Evolutionary conservation across 108 stramenopile genomes (phyloP).

Genomic region (Hondaea fermentalgiana): DNA sequence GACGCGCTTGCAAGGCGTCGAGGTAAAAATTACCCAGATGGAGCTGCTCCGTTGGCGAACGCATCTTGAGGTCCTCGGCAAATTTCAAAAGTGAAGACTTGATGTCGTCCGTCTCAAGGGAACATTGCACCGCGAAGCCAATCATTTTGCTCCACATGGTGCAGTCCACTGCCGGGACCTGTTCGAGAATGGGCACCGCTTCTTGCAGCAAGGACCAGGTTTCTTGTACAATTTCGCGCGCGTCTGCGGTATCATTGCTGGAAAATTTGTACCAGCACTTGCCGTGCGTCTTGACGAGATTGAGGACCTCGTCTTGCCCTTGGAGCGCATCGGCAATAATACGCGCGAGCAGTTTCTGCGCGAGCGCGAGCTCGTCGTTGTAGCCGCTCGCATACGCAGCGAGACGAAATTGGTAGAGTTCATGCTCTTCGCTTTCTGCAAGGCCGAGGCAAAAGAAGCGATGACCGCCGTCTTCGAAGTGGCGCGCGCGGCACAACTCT

Average conservation of each 20-base stretch:
- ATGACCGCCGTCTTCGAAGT: neutral
- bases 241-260: neutral
- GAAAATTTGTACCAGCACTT: neutral
- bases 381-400: neutral
- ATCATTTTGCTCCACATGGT: neutral
- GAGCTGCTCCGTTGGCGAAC: neutral
- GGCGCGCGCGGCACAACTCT: neutral
- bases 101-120: neutral
- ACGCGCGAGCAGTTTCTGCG: neutral
- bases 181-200: neutral
- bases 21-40: neutral
- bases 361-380: neutral
- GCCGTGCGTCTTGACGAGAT: neutral
- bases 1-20: neutral
- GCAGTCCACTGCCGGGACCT: neutral
- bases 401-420: neutral
- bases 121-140: neutral
- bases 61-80: neutral
- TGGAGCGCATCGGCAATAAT: neutral
- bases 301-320: neutral
- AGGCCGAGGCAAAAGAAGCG: neutral
- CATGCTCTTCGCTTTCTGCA: neutral
- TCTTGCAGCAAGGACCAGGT: neutral
- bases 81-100: neutral
- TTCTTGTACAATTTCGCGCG: neutral